Evolutionary conservation across 2,329 filamentous ascomycete species (phyloP), one percentile per base, ranked within the genome.

Genomic region (Microdochium bolleyi): DNA sequence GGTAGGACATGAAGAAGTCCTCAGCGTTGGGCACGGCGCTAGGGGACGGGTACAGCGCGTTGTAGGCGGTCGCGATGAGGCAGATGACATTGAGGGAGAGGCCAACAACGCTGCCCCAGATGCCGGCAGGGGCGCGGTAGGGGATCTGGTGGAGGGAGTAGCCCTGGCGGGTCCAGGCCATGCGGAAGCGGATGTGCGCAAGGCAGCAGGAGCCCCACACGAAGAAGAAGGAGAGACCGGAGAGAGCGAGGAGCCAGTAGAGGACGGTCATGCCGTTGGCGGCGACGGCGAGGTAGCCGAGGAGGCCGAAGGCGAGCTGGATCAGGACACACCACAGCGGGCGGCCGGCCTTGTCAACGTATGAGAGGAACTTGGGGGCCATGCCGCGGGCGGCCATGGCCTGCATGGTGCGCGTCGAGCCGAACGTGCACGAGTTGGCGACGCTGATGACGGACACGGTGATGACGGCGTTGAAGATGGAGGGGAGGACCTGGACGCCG

Each of bases 51-150:
- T 73, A 84, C 49, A 88, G 78, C 8, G 82, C 81, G 52, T 79
- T 82, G 77, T 86, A 89, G 65, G 88, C 87, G 51, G 88, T 84
- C 7, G 86, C 87, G 37, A 89, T 72, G 44, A 92, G 73, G 52
- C 88, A 84, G 9, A 92, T 64, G 21, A 75, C 60, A 68, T 88
- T 88, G 61, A 92, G 77, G 49, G 71, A 55, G 49, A 91, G 72
- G 11, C 87, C 87, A 49, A 89, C 67, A 71, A 75, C 89, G 44
- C 85, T 89, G 25, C 88, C 88, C 53, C 75, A 74, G 13, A 88
- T 67, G 41, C 88, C 88, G 16, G 74, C 57, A 1, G 65, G 67
- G 3, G 75, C 67, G 56, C 63, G 66, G 57, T 77, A 79, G 2
- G 76, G 75, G 38, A 80, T 72, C 60, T 76, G 70, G 32, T 72